Conservation (phyloP, 768 basidiomycete genomes). For the Phaffia australis region DNA sequence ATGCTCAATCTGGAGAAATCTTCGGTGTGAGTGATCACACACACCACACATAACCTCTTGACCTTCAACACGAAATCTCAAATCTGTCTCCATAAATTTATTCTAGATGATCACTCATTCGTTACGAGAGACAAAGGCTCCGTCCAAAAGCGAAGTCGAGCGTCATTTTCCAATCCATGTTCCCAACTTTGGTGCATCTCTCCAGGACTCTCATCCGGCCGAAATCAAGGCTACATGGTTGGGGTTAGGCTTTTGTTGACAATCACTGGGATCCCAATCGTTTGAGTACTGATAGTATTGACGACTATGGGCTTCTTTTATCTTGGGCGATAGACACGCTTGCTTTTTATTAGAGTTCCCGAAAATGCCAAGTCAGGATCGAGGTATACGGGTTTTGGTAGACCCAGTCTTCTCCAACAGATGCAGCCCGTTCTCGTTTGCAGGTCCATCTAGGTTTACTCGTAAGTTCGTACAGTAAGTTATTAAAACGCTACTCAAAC, state of each 20-base stretch:
- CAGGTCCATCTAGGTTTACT: slow-evolving; percentile 47
- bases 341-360: slow-evolving; percentile 50
- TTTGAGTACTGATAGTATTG: neutral
- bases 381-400: slow-evolving; percentile 46
- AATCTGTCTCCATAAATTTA: neutral
- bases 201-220: slow-evolving; percentile 9
- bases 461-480: slow-evolving; percentile 28
- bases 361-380: slow-evolving; percentile 31
- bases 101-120: neutral
- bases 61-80: neutral
- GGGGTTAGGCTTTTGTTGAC: slow-evolving; percentile 32
- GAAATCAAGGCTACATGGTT: slow-evolving; percentile 48
- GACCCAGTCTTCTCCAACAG: slow-evolving; percentile 47
- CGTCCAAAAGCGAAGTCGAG: slow-evolving; percentile 16
- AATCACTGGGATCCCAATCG: neutral
- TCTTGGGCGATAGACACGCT: slow-evolving; percentile 39
- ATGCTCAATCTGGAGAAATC: neutral
- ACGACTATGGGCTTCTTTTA: no score
- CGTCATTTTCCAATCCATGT: slow-evolving; percentile 18
- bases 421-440: slow-evolving; percentile 44
- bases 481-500: neutral
- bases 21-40: neutral
- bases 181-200: slow-evolving; percentile 22
- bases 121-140: neutral
- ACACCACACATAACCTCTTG: neutral